Percentiles rank a stretch among this genome's conserved stretches.
These are phyloP conservation scores for Phyllosticta citriasiana DNA, from an alignment of 2,329 filamentous ascomycete genomes.

Conservation along the genomic window DNA sequence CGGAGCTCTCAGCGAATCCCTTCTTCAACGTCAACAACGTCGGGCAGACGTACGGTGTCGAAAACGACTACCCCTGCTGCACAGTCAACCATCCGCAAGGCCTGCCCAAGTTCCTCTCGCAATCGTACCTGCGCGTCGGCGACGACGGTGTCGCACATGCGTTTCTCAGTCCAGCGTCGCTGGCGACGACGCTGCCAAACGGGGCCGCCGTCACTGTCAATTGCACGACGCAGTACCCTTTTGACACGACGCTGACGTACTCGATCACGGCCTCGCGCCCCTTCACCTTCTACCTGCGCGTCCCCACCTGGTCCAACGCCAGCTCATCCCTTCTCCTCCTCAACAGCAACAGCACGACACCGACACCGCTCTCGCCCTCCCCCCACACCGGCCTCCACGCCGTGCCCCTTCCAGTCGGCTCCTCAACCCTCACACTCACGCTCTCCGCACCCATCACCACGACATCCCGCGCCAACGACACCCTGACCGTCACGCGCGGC, in stretches of 20 bases:
- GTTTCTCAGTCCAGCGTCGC: slow-evolving; percentile 38
- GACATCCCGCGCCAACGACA: slow-evolving; percentile 25
- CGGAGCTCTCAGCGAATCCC: slow-evolving; percentile 30
- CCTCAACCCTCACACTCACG: slow-evolving; percentile 24
- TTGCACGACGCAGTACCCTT: slow-evolving; percentile 43
- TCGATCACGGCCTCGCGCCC: slow-evolving; percentile 25
- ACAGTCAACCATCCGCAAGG: slow-evolving; percentile 51
- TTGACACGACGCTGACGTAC: slow-evolving; percentile 32
- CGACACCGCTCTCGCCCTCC: slow-evolving; percentile 22
- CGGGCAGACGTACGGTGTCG: slow-evolving; percentile 42
- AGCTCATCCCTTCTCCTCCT: slow-evolving; percentile 4
- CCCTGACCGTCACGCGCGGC: slow-evolving; percentile 26
- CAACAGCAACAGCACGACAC: slow-evolving; percentile 1
- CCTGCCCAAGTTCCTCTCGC: slow-evolving; percentile 43
- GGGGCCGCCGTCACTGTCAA: slow-evolving; percentile 31
- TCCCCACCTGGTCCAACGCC: slow-evolving; percentile 35
- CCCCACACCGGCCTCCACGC: slow-evolving; percentile 28
- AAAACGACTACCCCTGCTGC: slow-evolving; percentile 44
- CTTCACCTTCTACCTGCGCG: slow-evolving; percentile 37
- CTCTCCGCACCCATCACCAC: slow-evolving; percentile 20
- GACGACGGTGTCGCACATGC: slow-evolving; percentile 40
- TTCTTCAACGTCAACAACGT: slow-evolving; percentile 41
- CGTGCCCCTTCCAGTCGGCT: slow-evolving; percentile 25
- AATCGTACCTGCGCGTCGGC: slow-evolving; percentile 36
- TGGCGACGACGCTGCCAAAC: slow-evolving; percentile 25